phyloP scores from a whole-genome alignment of 208 protist genomes.

The Plasmodiophora brassicae region DNA sequence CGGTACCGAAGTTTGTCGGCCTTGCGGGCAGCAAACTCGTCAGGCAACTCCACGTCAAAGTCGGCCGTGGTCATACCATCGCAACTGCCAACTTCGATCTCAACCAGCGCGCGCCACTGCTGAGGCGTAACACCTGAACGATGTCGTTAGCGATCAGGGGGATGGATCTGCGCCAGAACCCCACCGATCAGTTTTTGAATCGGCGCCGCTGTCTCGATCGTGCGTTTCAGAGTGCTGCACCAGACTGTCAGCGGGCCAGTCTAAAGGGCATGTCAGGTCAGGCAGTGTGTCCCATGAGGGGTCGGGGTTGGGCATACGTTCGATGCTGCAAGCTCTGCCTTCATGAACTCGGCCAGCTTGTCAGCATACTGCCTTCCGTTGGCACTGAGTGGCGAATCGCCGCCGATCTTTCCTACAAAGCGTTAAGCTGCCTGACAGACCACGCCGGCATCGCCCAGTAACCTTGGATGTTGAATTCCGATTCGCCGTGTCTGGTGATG shows the following conservation, averaged over 20 bases:
- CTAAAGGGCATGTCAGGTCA: background rate
- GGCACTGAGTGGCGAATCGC: slow-evolving; percentile 51
- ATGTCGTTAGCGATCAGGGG: background rate
- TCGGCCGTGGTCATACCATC: slow-evolving; percentile 59
- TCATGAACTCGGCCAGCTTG: background rate
- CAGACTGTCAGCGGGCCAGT: background rate
- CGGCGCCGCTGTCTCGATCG: slow-evolving; percentile 49
- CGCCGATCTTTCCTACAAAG: slow-evolving; percentile 48
- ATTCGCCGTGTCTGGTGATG: slow-evolving; percentile 44
- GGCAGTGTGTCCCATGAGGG: no score
- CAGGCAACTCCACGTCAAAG: slow-evolving; percentile 31
- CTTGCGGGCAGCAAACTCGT: slow-evolving; percentile 38
- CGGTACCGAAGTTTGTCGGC: slow-evolving; percentile 39
- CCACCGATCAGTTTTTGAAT: slow-evolving; percentile 30
- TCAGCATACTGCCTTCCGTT: slow-evolving; percentile 34
- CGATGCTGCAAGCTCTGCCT: background rate
- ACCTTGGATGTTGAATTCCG: slow-evolving; percentile 34
- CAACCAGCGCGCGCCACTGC: slow-evolving; percentile 47
- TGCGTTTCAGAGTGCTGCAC: slow-evolving; percentile 49
- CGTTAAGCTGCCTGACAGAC: background rate
- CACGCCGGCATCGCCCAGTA: no score
- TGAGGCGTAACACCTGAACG: background rate
- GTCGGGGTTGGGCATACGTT: background rate
- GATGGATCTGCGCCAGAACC: background rate
- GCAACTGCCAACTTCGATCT: slow-evolving; percentile 58